Evolutionary conservation across 2,329 filamentous ascomycete species (phyloP).

Genomic region (Sporothrix brasiliensis): DNA sequence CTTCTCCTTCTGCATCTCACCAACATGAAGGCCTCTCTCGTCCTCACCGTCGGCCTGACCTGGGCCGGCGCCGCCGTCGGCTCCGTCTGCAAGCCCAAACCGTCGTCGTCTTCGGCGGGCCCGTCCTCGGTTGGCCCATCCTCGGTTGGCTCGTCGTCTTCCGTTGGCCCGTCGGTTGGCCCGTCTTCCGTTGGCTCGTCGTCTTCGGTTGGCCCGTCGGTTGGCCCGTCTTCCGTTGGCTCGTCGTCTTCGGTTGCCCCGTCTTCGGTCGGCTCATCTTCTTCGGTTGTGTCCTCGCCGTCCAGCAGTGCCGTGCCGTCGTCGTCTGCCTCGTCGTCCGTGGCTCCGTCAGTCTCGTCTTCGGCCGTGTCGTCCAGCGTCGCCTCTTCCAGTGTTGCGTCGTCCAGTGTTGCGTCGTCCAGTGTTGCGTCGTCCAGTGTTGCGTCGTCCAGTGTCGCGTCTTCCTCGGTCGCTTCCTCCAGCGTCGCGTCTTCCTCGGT

Average conservation of each 20-base stretch:
- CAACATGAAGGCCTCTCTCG: constrained; percentile 19
- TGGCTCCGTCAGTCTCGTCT: neutral
- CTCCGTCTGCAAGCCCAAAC: constrained; percentile 2
- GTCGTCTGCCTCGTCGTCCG: neutral
- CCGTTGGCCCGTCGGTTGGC: too few species aligned
- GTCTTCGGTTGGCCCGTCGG: neutral
- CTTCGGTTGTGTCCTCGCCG: neutral
- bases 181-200: neutral
- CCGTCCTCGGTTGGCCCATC: neutral
- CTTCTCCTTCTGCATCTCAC: neutral
- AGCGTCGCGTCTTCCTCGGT: too few species aligned
- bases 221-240: too few species aligned
- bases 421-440: too few species aligned
- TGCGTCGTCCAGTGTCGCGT: too few species aligned
- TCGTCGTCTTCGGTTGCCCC: too few species aligned
- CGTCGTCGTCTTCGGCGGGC: constrained; percentile 1
- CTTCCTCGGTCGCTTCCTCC: too few species aligned
- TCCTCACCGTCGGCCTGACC: constrained; percentile 23
- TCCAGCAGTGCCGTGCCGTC: neutral
- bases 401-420: neutral
- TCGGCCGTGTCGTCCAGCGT: neutral
- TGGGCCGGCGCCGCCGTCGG: constrained; percentile 16
- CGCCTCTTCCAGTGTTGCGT: neutral
- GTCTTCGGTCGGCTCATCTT: neutral
- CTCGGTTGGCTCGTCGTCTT: neutral